Base-by-base conservation (phyloP, 73 alveolate species). In the Paramecium bursaria region DNA sequence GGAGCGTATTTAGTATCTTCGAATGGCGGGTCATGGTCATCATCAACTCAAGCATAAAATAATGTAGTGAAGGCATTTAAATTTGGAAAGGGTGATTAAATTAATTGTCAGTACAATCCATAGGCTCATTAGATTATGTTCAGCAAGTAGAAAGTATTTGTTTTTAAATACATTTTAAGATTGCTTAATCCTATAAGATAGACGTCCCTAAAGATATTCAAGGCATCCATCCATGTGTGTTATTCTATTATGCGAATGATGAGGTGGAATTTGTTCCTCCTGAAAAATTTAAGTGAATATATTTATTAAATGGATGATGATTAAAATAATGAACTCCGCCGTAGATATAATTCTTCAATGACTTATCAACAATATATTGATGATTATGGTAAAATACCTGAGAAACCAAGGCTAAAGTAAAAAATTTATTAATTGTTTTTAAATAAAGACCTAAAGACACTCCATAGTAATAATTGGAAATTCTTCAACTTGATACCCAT, bases 221-320 rank as follows among this genome's bases (percentile, higher is more conserved):
- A 1, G 30, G 48, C 7, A 53, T 53, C 15, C 74, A 79, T 31
- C 89, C 89, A 29, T 79, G 89, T 79, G 89, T 79, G 14, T 73
- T 79, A 42, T 79, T 79, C 73, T 79, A 79, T 39, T 79, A 79
- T 79, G 73, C 89, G n/a, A 31, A 49, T 27, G 89, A 79, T 53
- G 89, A 79, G 54, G 89, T 79, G 1, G 89, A 79, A 46, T 79
- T 79, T 27, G 54, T 79, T 11, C 77, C 35, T 53, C 89, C 89
- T 21, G 75, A 79, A 31, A 0, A 60, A 27, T 53, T n/a, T n/a
- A n/a, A n/a, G n/a, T n/a, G n/a, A n/a, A n/a, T n/a, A n/a, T n/a
- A n/a, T n/a, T n/a, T n/a, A n/a, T n/a, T n/a, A n/a, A n/a, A n/a
- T n/a, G n/a, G n/a, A n/a, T n/a, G n/a, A n/a, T n/a, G n/a, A n/a